A percentile compares a stretch with the other conserved stretches of the same genome.
phyloP scores from a whole-genome alignment of 345 rosid species.

The Ceriops decandra region DNA sequence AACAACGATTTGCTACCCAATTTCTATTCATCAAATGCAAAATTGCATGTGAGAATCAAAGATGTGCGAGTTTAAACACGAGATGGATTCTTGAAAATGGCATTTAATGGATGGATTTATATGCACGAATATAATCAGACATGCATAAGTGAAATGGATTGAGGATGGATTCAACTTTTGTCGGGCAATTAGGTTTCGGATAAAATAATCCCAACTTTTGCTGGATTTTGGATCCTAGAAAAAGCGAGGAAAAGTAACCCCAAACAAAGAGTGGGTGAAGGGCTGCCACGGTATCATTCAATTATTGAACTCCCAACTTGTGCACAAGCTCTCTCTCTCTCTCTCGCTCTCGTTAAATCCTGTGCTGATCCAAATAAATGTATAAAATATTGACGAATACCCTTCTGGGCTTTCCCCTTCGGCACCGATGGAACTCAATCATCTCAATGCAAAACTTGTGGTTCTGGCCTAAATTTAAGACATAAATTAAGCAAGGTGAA shows the following conservation, averaged over 20 bases:
- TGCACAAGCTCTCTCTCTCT: not conserved
- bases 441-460: not conserved
- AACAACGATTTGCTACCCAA: not conserved
- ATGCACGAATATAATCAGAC: not conserved
- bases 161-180: not conserved
- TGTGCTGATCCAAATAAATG: not conserved
- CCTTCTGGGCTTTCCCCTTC: not conserved
- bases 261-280: not conserved
- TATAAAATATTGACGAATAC: not conserved
- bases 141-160: not conserved
- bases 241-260: not conserved
- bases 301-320: constrained; percentile 12
- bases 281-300: constrained; percentile 13
- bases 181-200: not conserved
- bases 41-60: not conserved
- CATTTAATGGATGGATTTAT: constrained; percentile 4
- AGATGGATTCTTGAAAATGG: not conserved
- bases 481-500: not conserved
- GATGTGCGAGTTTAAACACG: not conserved
- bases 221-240: not conserved
- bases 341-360: not conserved
- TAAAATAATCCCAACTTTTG: not conserved
- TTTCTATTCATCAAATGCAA: not conserved
- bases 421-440: not conserved
- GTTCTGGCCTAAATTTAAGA: not conserved